Base-by-base conservation (phyloP, 371 early-diverging fungal species). In the Synchytrium microbalum region DNA sequence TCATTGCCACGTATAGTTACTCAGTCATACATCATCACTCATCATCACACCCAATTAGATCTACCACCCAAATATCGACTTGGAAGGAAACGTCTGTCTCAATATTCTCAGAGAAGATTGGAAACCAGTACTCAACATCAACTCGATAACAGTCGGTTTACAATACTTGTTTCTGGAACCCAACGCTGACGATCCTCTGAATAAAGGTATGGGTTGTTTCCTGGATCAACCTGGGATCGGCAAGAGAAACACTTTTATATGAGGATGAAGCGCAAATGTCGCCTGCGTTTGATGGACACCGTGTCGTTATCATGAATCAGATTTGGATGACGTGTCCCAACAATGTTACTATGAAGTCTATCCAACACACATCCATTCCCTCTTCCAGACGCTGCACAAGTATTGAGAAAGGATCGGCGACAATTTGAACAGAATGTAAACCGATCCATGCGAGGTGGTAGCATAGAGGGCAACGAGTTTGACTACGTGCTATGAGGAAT, bases 71-170 rank as follows among this genome's bases (percentile, higher is more conserved):
- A 99, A 99, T 76, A 99, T 99, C 67, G 95, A 98, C 72, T 80
- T 93, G 14, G 92, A 94, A 54, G 99, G 98, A 53, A 92, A 96
- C 65, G 92, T 99, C 46, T 99, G 99, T 71, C 76, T 99, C 55
- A 99, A 99, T 76, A 96, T 99, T 65, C 81, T 99, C 65, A 91
- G 99, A 62, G 96, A 96, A 71, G 96, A 99, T 73, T 99, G 99
- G 99, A 97, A 94, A 63, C 99, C 99, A 2, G 99, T 99, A 13
- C 81, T 99, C 31, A 96, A 93, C 66, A 81, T 99, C 64, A 91
- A 94, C 72, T 88, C 98, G 46, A 90, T 99, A 32, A 73, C 99
- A 57, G 88, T 99, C 54, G 98, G 98, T 5, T 79, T 99, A 63
- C 92, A 94, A 71, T 92, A 94, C 69, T 76, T 99, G 46, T 90